Base-by-base conservation (phyloP, 2,329 filamentous ascomycete species). In the Amylocarpus encephaloides region DNA sequence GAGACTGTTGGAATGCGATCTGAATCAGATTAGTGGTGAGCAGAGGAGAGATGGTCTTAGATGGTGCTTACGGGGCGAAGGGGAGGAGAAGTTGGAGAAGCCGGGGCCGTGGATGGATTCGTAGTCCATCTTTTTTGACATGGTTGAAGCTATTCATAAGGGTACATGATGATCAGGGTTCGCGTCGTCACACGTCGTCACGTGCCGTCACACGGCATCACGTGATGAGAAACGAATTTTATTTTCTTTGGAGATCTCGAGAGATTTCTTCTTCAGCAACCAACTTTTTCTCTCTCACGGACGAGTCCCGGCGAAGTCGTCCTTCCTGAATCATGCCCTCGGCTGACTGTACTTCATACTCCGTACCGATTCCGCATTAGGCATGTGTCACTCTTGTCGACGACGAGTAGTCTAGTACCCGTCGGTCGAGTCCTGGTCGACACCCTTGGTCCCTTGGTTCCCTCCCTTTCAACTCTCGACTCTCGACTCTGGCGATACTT, bases 1-100 rank as follows among this genome's bases (percentile, higher is more conserved):
- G 85, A 88, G 43, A 91, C 75, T 1, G 88, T 88, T 33, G 88
- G 84, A 47, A 92, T 72, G 46, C 87, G 81, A 70, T 91, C 86
- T 90, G 59, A 26, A 29, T 18, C 35, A 35, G 22, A 44, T 59
- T 35, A 59, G 53, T 9, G 26, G 18, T 18, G n/a, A 3, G 32
- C 16, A 34, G 7, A 34, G 19, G 22, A 7, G 34, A 16, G 3
- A 18, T 13, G 7, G 5, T 40, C 13, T 40, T 5, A 40, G 15
- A n/a, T 18, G 34, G 19, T 32, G 42, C 56, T 54, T 54, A 64
- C 64, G 57, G 42, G 61, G 50, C 33, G 59, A 60, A 7, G 60
- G 50, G 7, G 65, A 64, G 12, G 65, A 61, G 66, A 85, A 84
- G 63, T 78, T 84, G 48, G 79, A 76, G 54, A 78, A 69, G 57